These are phyloP conservation scores for Aspergillus pseudonomiae DNA, from an alignment of 2,329 filamentous ascomycete species.

Conservation along the genomic window DNA sequence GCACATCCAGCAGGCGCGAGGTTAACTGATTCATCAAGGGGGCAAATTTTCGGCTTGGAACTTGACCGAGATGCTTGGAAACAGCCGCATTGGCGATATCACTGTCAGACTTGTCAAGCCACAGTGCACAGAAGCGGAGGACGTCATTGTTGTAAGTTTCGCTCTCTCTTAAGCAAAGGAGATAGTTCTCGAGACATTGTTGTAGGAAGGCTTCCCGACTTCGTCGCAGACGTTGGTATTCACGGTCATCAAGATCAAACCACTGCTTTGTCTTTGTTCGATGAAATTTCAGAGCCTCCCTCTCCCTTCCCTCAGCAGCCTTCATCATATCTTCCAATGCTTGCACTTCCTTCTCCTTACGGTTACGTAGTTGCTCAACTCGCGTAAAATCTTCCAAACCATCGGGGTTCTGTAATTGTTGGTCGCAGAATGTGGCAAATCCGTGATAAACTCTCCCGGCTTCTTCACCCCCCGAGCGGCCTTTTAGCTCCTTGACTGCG, in stretches of 20 bases:
- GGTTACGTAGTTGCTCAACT: conserved; percentile 75
- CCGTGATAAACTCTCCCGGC: conserved; percentile 90
- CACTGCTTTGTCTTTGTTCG: conserved; percentile 78
- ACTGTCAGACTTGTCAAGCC: conserved; percentile 84
- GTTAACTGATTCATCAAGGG: conserved; percentile 93
- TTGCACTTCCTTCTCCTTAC: conserved; percentile 77
- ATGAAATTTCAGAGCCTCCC: conserved; percentile 61
- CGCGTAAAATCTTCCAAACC: conserved; percentile 81
- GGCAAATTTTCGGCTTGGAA: conserved; percentile 91
- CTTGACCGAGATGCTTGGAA: conserved; percentile 66
- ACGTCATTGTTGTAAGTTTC: conserved; percentile 89
- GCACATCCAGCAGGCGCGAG: conserved; percentile 78
- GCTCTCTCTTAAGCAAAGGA: conserved; percentile 79
- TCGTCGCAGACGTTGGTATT: conserved; percentile 76
- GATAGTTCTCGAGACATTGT: conserved; percentile 89
- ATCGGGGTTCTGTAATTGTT: conserved; percentile 86
- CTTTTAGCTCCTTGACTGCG: conserved; percentile 78
- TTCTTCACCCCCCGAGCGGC: conserved; percentile 67
- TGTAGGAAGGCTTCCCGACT: conserved; percentile 82
- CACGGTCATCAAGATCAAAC: conserved; percentile 86
- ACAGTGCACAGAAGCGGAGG: conserved; percentile 88
- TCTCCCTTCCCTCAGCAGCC: conserved; percentile 54
- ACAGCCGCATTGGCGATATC: conserved; percentile 78
- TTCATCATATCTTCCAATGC: conserved; percentile 68
- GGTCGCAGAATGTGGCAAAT: conserved; percentile 93